phyloP scores from a whole-genome alignment of 106 monocot species.

The Dendrobium huoshanense region DNA sequence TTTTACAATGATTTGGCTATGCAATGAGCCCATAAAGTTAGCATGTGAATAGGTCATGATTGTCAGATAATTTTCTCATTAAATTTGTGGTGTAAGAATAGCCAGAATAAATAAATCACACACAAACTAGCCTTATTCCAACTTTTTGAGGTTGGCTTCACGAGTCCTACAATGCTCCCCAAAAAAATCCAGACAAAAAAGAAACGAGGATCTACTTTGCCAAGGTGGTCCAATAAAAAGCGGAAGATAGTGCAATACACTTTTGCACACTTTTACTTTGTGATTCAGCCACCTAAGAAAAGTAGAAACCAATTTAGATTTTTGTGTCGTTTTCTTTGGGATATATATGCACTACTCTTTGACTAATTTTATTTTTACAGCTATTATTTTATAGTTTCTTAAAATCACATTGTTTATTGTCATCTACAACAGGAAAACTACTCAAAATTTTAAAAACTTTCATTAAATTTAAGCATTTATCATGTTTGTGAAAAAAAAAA shows the following conservation, averaged over 20 bases:
- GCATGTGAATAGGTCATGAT: not conserved
- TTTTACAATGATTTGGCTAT: not conserved
- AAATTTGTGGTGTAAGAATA: not conserved
- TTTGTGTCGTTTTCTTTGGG: too few relatives aligned
- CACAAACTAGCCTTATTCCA: not conserved
- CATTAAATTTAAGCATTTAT: too few relatives aligned
- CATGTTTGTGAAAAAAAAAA: too few relatives aligned
- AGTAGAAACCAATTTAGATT: too few relatives aligned
- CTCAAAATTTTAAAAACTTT: too few relatives aligned
- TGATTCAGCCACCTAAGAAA: too few relatives aligned
- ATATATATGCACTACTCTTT: too few relatives aligned
- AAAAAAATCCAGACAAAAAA: not conserved
- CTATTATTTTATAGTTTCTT: too few relatives aligned
- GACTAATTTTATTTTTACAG: too few relatives aligned
- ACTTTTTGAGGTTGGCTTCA: not conserved
- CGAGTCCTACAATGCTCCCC: not conserved
- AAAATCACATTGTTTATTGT: too few relatives aligned
- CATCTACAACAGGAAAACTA: too few relatives aligned
- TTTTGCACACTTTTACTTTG: too few relatives aligned
- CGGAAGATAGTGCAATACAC: not conserved
- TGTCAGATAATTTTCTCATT: not conserved
- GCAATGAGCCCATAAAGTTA: slow-evolving; percentile 1
- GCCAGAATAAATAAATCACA: slow-evolving; percentile 1
- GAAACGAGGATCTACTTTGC: not conserved
- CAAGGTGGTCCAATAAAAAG: not conserved